Percentiles rank a stretch among this genome's conserved stretches.
Conservation (phyloP, 2,329 filamentous ascomycete species). For the Xylaria polymorpha region DNA sequence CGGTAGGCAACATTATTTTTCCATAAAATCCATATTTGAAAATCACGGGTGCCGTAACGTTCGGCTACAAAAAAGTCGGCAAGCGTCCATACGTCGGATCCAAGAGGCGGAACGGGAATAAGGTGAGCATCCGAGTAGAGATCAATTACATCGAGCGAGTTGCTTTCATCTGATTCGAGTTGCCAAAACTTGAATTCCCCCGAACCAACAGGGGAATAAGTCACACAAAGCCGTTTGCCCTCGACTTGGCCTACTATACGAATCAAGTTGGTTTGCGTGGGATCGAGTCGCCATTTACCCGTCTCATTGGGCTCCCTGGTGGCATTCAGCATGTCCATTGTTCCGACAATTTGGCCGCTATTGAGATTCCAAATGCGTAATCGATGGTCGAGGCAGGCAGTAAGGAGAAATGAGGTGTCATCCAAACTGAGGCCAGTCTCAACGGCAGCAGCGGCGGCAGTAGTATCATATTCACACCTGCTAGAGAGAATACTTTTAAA, state of each 20-base stretch:
- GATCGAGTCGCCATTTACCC: constrained; percentile 81
- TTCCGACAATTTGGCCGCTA: constrained; percentile 80
- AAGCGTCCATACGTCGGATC: constrained; percentile 81
- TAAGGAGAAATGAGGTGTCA: constrained; percentile 71
- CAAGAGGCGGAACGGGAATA: constrained; percentile 75
- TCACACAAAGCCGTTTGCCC: constrained; percentile 72
- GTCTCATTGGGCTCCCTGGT: constrained; percentile 73
- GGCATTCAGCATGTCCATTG: constrained; percentile 80
- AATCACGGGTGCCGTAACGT: constrained; percentile 65
- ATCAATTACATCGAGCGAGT: constrained; percentile 75
- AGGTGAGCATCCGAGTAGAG: constrained; percentile 73
- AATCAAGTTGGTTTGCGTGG: constrained; percentile 80
- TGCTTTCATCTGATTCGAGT: constrained; percentile 72
- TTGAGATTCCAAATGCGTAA: constrained; percentile 89
- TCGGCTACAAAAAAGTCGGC: constrained; percentile 77
- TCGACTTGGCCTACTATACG: constrained; percentile 72
- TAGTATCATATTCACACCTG: constrained; percentile 72
- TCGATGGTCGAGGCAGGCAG: constrained; percentile 88
- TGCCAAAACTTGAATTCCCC: constrained; percentile 96
- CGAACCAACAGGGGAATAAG: constrained; percentile 87
- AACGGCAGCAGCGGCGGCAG: constrained; percentile 73
- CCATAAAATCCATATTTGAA: constrained; percentile 78
- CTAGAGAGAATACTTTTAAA: constrained; percentile 73
- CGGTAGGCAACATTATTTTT: constrained; percentile 85
- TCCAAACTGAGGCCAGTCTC: constrained; percentile 63